Conservation (phyloP, 257 asterid species). For the Thymus quinquecostatus region DNA sequence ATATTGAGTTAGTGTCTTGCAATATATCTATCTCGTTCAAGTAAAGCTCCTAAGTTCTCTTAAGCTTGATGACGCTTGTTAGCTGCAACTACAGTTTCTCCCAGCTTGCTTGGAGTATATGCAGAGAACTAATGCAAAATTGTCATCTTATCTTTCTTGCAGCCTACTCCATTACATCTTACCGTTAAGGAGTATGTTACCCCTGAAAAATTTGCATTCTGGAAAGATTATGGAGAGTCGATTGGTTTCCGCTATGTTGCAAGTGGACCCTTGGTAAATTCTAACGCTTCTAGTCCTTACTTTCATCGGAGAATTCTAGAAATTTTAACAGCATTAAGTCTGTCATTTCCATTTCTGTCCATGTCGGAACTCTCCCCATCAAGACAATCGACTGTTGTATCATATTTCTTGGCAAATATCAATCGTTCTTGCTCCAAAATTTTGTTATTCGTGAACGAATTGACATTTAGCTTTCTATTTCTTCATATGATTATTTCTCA, state of each 20-base stretch:
- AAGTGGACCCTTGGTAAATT: constrained; percentile 93
- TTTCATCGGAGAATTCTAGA: background rate
- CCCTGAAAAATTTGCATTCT: constrained; percentile 86
- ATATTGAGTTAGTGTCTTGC: constrained; percentile 7
- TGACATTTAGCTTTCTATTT: background rate
- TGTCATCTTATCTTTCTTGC: constrained; percentile 37
- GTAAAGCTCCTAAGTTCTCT: constrained; percentile 9
- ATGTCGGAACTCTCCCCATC: background rate
- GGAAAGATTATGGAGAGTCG: constrained; percentile 98
- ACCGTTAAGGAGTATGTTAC: constrained; percentile 86
- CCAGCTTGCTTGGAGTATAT: constrained; percentile 11
- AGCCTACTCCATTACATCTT: constrained; percentile 98
- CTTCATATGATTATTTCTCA: too few relatives aligned
- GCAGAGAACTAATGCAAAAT: constrained; percentile 12
- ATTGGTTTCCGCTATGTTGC: constrained; percentile 97
- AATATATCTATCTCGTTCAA: constrained; percentile 4
- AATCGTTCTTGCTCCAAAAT: background rate
- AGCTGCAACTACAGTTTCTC: constrained; percentile 16
- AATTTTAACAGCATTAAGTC: background rate
- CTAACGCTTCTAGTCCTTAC: background rate
- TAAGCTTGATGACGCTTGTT: background rate
- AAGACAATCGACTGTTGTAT: background rate
- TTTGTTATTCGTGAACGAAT: background rate
- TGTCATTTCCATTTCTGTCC: background rate
- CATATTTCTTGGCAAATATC: background rate